phyloP scores from a whole-genome alignment of 805 yeast genomes.

The Jamesozyma piceae region DNA sequence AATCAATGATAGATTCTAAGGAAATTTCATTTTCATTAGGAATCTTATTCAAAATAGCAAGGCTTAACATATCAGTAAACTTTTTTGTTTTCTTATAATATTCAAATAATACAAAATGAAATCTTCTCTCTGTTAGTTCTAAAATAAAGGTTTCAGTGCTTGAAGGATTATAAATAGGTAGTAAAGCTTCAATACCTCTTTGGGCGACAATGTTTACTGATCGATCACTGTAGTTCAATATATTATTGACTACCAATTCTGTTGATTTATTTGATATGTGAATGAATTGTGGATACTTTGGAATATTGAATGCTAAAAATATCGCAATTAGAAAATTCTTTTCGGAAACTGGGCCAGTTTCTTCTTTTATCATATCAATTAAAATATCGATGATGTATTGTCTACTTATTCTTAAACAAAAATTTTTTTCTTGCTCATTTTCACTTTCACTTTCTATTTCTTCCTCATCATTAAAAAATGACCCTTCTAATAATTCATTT shows the following conservation, averaged over 20 bases:
- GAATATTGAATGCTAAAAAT: slow-evolving; percentile 70
- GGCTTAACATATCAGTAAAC: slow-evolving; percentile 10
- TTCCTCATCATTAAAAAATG: slow-evolving; percentile 53
- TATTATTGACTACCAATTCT: slow-evolving; percentile 37
- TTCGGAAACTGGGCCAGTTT: slow-evolving; percentile 22
- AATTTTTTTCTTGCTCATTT: slow-evolving; percentile 11
- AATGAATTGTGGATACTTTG: slow-evolving; percentile 79
- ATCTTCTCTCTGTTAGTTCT: slow-evolving; percentile 16
- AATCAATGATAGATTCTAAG: background rate
- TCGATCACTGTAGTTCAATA: slow-evolving; percentile 26
- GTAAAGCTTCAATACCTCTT: slow-evolving; percentile 60
- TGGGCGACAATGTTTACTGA: slow-evolving; percentile 24
- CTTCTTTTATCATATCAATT: slow-evolving; percentile 43
- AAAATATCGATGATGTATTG: slow-evolving; percentile 73
- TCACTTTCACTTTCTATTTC: slow-evolving; percentile 20
- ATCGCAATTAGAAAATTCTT: slow-evolving; percentile 38
- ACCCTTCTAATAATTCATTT: slow-evolving; percentile 79
- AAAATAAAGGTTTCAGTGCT: slow-evolving; percentile 37
- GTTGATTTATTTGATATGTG: slow-evolving; percentile 55
- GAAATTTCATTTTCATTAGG: background rate
- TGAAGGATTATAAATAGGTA: slow-evolving; percentile 57
- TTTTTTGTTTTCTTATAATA: slow-evolving; percentile 14
- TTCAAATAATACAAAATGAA: slow-evolving; percentile 17
- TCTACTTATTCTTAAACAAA: slow-evolving; percentile 38
- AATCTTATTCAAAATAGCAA: background rate